Evolutionary conservation across 192 early-diverging fungal genomes (phyloP).

Genomic region (Backusella tuberculispora): DNA sequence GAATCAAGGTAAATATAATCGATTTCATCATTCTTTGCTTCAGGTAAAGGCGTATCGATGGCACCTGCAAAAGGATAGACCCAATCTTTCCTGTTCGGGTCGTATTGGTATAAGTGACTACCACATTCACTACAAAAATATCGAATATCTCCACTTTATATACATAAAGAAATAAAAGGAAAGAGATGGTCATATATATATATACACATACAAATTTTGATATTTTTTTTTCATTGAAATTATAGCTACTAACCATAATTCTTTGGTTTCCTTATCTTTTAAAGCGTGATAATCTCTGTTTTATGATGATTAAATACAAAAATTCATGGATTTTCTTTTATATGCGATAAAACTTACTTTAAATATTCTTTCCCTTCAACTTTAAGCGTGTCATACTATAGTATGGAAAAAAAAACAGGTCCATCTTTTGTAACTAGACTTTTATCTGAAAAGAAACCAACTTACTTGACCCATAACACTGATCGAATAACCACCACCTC

Average conservation of each 20-base stretch:
- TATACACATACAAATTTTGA: too few relatives aligned
- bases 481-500: slow-evolving; percentile 59
- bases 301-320: not conserved
- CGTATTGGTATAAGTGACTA: slow-evolving; percentile 52
- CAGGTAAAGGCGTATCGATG: slow-evolving; percentile 60
- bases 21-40: slow-evolving; percentile 43
- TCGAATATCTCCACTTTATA: slow-evolving; percentile 45
- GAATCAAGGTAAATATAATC: slow-evolving; percentile 50
- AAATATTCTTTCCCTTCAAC: slow-evolving; percentile 39
- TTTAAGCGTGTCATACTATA: slow-evolving; percentile 40
- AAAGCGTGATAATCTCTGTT: slow-evolving; percentile 37
- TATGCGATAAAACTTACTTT: slow-evolving; percentile 17
- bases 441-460: not conserved
- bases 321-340: not conserved
- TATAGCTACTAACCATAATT: slow-evolving; percentile 29
- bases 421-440: not conserved
- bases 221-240: not conserved
- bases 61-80: slow-evolving; percentile 53
- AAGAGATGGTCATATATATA: not conserved
- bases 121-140: slow-evolving; percentile 63
- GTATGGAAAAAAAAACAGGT: not conserved
- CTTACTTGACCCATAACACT: slow-evolving; percentile 58
- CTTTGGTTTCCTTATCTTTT: slow-evolving; percentile 37
- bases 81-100: slow-evolving; percentile 30
- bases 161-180: not conserved